Base-by-base conservation (phyloP, 192 early-diverging fungal genomes). In the Neocallimastix lanati region DNA sequence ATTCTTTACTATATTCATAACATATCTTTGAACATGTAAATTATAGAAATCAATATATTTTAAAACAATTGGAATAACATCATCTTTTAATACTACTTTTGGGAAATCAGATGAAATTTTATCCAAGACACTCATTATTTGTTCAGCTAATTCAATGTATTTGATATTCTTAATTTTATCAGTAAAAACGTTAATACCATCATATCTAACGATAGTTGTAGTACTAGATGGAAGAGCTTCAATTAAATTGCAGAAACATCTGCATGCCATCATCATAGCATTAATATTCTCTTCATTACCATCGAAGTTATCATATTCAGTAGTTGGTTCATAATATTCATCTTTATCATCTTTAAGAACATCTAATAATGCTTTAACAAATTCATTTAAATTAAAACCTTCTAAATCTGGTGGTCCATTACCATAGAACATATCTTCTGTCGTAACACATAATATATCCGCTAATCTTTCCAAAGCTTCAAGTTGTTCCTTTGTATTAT, bases 101-200 rank as follows among this genome's bases (percentile, higher is more conserved):
- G 93, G 92, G 36, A 91, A 90, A 29, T 96, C 95, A 4, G 85
- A 88, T 1, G 91, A 91, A 25, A 96, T 87, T 79, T 92, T 93
- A 77, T 92, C 90, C n/a, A 96, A 84, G 15, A 93, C 91, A 28
- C 85, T 84, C 78, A 97, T 84, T 0, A 94, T 92, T 80, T 93
- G 92, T 83, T 98, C 96, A 12, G 95, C 96, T 76, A 98, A 86
- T 79, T 98, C 96, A 78, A 97, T 96, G 78, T 93, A 96, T 80
- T 95, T 91, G 77, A 98, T 93, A 78, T 93, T 92, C 78, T 88
- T 85, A 29, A 98, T 84, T 82, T 95, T 96, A 35, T 84, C 83
- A 29, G 94, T 90, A 12, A 98, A 84, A 1, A 91, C 90, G 25
- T 87, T 82, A 0, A 95, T 86, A 16, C 89, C 92, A 4, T 91